Base-by-base conservation (phyloP, 495 filamentous ascomycete genomes). In the Lasiosphaeria hispida region DNA sequence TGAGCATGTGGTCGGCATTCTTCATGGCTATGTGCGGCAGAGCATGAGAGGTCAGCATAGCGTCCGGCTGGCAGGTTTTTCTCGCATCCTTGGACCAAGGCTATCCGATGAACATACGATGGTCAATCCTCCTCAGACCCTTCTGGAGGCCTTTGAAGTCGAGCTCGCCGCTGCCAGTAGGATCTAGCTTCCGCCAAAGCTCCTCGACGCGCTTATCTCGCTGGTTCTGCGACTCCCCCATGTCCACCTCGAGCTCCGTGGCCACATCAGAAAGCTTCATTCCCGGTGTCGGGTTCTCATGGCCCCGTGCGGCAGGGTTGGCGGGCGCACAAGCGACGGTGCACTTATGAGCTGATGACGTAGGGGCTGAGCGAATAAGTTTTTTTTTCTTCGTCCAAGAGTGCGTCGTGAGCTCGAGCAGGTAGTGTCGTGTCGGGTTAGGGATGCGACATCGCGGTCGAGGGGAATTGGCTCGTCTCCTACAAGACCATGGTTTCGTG, bases 1-100 rank as follows among this genome's bases (percentile, higher is more conserved):
- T 80, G 53, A 98, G 80, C 77, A 97, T 83, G n/a, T 81, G 74
- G 71, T 94, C 90, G 64, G 94, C 94, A 78, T 96, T 91, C 78
- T 97, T 95, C 61, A 98, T 78, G 57, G 94, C 92, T 96, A 69
- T 35, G 36, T 17, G 51, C 50, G 39, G 52, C 41, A 39, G 40
- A 17, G 58, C 30, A 52, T 17, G 7, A 8, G 30, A 40, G 18
- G 17, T 56, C 17, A 63, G 58, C 39, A 54, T 55, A 5, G 36
- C 10, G 7, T n/a, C n/a, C 44, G 10, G 10, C 2, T 38, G 18
- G 11, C 52, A 41, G 11, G n/a, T n/a, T 19, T 34, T 30, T 30
- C 5, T 30, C 5, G 23, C 23, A 30, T 5, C 23, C 2, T 30
- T 30, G 5, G 23, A 30, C 13, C 50, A 30, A 42, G 55, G 58